phyloP scores from a whole-genome alignment of 108 stramenopile genomes.

The Cylindrotheca closterium region DNA sequence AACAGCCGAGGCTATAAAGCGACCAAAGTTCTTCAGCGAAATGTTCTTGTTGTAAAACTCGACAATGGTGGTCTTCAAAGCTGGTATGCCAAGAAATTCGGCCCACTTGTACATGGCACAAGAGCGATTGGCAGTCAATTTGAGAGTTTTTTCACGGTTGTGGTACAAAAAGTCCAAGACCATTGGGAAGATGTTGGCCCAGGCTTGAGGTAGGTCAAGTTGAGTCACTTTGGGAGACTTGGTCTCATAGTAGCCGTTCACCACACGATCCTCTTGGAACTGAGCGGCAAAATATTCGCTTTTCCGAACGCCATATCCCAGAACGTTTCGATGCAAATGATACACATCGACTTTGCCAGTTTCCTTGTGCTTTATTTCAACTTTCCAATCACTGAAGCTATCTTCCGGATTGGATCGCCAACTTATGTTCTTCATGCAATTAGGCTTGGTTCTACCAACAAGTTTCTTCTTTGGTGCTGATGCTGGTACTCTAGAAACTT shows the following conservation, averaged over 20 bases:
- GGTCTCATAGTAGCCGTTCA: slow-evolving; percentile 2
- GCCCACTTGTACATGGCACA: slow-evolving; percentile 25
- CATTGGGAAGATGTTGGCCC: slow-evolving; percentile 33
- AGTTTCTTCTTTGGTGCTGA: neutral
- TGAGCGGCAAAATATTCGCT: slow-evolving; percentile 48
- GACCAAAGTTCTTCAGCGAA: slow-evolving; percentile 29
- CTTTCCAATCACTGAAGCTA: slow-evolving; percentile 52
- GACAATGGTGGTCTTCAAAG: slow-evolving; percentile 24
- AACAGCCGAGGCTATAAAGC: slow-evolving; percentile 24
- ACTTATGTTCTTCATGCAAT: slow-evolving; percentile 1
- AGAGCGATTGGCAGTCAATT: slow-evolving; percentile 15
- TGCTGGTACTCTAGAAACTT: neutral
- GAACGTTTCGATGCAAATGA: slow-evolving; percentile 46
- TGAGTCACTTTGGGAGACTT: neutral
- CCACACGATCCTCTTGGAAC: slow-evolving; percentile 10
- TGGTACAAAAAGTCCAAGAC: slow-evolving; percentile 43
- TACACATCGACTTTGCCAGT: slow-evolving; percentile 12
- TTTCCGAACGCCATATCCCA: slow-evolving; percentile 47
- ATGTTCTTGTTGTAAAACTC: slow-evolving; percentile 35
- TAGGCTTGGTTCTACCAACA: neutral
- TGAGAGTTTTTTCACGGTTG: slow-evolving; percentile 1
- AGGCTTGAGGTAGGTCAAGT: slow-evolving; percentile 10
- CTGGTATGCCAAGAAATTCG: slow-evolving; percentile 25
- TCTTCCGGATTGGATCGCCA: slow-evolving; percentile 41
- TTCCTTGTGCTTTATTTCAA: slow-evolving; percentile 25